Evolutionary conservation across 176 grass and related monocot genomes (phyloP).

Genomic region (Paspalum notatum): DNA sequence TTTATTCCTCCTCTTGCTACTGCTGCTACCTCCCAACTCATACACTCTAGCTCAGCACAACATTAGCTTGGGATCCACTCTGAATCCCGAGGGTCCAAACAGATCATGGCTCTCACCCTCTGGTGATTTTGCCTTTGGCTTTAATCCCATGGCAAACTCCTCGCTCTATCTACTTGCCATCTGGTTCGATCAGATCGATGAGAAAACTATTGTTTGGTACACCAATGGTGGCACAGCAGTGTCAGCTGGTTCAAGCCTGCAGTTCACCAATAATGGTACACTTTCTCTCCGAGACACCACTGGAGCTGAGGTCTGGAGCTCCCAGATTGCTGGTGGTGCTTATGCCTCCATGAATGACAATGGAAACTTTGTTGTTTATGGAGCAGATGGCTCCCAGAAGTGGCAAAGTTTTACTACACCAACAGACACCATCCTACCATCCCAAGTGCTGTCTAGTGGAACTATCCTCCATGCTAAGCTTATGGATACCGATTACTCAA

Average conservation of each 20-base stretch:
- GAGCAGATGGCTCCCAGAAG: not conserved
- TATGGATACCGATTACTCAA: constrained; percentile 13
- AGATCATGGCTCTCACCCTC: constrained; percentile 9
- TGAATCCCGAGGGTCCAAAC: constrained; percentile 1
- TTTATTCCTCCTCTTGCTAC: not conserved
- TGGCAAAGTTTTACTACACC: constrained; percentile 26
- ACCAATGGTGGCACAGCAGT: not conserved
- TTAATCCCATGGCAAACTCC: not conserved
- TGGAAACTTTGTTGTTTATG: constrained; percentile 20
- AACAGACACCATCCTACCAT: constrained; percentile 25
- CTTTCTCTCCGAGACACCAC: not conserved
- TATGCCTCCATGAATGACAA: constrained; percentile 13
- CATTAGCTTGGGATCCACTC: not conserved
- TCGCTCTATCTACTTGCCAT: constrained; percentile 2
- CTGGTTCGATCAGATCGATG: constrained; percentile 18
- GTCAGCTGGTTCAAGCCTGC: constrained; percentile 13
- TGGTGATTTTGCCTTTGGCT: constrained; percentile 20
- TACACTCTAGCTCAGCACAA: constrained; percentile 13
- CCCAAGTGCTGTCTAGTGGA: constrained; percentile 2
- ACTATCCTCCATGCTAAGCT: constrained; percentile 13
- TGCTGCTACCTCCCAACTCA: not conserved
- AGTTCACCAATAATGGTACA: not conserved
- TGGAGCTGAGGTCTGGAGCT: not conserved
- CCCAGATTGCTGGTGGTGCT: not conserved
- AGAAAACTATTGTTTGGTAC: constrained; percentile 20